Conservation (phyloP, 768 basidiomycete genomes). For the Kwoniella europaea region DNA sequence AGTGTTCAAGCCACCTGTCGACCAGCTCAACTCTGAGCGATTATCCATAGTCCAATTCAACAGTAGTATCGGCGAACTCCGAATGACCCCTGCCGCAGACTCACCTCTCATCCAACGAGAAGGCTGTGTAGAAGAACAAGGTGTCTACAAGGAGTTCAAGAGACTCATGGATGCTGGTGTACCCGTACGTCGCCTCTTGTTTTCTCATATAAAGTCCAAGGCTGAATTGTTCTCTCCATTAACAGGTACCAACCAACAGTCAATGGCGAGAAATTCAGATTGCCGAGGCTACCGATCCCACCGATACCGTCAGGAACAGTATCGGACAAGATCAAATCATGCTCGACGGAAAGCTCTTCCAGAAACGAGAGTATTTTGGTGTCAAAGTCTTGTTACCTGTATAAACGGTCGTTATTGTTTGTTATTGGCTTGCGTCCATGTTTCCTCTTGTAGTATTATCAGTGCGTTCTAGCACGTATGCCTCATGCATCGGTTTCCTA, state of each 20-base stretch:
- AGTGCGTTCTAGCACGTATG: not conserved
- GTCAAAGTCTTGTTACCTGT: slow-evolving; percentile 53
- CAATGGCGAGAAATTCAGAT: slow-evolving; percentile 56
- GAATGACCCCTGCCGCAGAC: slow-evolving; percentile 42
- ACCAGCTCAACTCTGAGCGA: slow-evolving; percentile 33
- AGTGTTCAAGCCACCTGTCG: slow-evolving; percentile 38
- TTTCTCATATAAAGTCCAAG: not conserved
- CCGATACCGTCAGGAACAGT: slow-evolving; percentile 41
- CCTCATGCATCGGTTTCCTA: not conserved
- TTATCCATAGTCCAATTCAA: slow-evolving; percentile 43
- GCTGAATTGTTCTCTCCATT: not conserved
- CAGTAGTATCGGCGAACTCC: slow-evolving; percentile 32
- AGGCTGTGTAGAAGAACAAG: slow-evolving; percentile 52
- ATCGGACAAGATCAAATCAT: slow-evolving; percentile 46
- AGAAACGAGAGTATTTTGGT: slow-evolving; percentile 49
- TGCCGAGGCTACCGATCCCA: slow-evolving; percentile 47
- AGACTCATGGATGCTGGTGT: slow-evolving; percentile 43
- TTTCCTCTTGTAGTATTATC: not conserved
- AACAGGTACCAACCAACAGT: slow-evolving; percentile 43
- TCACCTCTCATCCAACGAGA: slow-evolving; percentile 54
- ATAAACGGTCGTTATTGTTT: slow-evolving; percentile 9
- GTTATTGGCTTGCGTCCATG: not conserved
- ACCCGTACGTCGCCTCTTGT: slow-evolving; percentile 31
- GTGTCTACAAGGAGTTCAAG: slow-evolving; percentile 55
- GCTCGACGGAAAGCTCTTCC: slow-evolving; percentile 44